Conservation (phyloP, 371 early-diverging fungal genomes). For the Edhazardia aedis region DNA sequence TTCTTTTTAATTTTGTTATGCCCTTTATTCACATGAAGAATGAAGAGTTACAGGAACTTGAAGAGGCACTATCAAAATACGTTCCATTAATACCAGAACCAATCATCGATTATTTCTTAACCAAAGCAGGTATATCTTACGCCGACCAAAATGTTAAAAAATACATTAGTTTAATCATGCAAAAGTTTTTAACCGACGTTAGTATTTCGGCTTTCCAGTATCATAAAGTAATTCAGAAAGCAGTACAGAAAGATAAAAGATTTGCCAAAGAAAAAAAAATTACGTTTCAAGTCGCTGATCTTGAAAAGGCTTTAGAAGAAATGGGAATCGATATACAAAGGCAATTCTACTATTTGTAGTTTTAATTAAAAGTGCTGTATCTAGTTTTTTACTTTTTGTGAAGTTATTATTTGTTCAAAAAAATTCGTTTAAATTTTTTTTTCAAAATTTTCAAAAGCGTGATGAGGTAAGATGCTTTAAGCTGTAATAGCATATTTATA, state of each 20-base stretch:
- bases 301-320: constrained; percentile 47
- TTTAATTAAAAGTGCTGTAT: no score
- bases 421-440: no score
- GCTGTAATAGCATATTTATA: no score
- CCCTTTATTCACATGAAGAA: not conserved
- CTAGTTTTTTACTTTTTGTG: no score
- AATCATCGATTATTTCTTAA: constrained; percentile 73
- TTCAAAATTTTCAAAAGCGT: no score
- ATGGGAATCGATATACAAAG: constrained; percentile 41
- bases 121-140: constrained; percentile 69
- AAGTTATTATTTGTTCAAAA: no score
- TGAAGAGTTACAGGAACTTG: constrained; percentile 3
- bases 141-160: constrained; percentile 52
- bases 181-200: constrained; percentile 75
- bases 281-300: constrained; percentile 42
- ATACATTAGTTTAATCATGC: constrained; percentile 63
- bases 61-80: constrained; percentile 39
- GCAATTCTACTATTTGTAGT: constrained; percentile 34
- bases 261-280: constrained; percentile 44
- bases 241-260: constrained; percentile 46
- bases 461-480: no score
- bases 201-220: constrained; percentile 74
- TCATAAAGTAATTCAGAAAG: constrained; percentile 57
- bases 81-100: constrained; percentile 61
- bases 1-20: no score